Percentiles rank a stretch among this genome's conserved stretches.
Conservation (phyloP, 2,329 filamentous ascomycete genomes). For the Fusarium nanum region DNA sequence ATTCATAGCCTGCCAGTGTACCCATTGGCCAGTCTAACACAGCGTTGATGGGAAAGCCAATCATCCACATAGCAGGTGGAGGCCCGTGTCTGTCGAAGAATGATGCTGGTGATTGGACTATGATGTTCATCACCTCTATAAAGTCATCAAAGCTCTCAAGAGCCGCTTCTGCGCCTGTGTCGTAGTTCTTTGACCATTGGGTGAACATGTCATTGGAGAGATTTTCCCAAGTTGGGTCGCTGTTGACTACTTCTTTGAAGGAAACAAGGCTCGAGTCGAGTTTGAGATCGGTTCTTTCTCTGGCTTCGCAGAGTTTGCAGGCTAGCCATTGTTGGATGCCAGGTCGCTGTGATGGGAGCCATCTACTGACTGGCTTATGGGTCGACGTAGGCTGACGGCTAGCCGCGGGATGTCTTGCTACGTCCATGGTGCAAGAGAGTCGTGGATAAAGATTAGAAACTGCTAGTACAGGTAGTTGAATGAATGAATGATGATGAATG, state of each 20-base stretch:
- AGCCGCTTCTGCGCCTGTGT: background rate
- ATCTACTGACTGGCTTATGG: conserved; percentile 1
- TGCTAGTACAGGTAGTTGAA: too few species aligned
- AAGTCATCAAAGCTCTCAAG: background rate
- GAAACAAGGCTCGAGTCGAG: background rate
- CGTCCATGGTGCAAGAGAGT: background rate
- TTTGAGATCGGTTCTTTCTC: accelerated
- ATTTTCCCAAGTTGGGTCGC: accelerated
- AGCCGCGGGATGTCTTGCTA: background rate
- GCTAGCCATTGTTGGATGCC: conserved; percentile 4
- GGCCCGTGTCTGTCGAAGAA: background rate
- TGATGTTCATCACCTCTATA: background rate
- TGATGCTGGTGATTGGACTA: background rate
- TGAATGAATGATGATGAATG: background rate
- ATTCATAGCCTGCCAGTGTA: conserved; percentile 15
- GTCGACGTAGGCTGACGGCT: background rate
- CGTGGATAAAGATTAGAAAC: too few species aligned
- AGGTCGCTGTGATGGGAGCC: background rate
- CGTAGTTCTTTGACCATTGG: conserved; percentile 15
- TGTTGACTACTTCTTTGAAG: background rate
- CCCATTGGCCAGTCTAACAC: conserved; percentile 31
- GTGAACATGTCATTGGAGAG: conserved; percentile 4
- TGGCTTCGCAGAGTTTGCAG: background rate
- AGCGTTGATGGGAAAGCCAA: conserved; percentile 19
- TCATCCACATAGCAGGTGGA: background rate